Conservation (phyloP, 1,284 basidiomycete species). For the Tranzscheliella williamsii region DNA sequence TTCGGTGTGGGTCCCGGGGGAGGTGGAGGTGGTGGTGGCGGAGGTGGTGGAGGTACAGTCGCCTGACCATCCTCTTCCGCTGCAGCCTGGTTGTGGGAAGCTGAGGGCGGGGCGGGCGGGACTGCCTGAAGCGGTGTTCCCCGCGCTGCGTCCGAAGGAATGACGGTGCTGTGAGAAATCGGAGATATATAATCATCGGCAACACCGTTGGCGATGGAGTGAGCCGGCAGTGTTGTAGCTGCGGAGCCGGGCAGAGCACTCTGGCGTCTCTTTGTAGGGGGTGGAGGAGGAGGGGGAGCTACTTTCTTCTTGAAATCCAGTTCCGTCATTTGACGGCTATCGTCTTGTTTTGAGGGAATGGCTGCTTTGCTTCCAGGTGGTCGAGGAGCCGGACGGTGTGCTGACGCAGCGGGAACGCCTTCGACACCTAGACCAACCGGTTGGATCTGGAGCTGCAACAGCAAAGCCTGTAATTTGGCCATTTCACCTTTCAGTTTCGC, state of each 20-base stretch:
- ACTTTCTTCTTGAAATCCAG: conserved; percentile 73
- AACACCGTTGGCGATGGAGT: too few species aligned
- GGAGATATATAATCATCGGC: too few species aligned
- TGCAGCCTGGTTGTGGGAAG: too few species aligned
- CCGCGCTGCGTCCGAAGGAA: too few species aligned
- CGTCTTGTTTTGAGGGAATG: neutral
- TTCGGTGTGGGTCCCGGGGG: too few species aligned
- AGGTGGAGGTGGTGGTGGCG: conserved; percentile 57
- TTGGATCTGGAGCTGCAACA: conserved; percentile 41
- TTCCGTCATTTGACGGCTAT: conserved; percentile 61
- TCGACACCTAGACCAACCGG: conserved; percentile 9
- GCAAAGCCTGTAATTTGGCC: conserved; percentile 36
- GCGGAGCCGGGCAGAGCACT: neutral
- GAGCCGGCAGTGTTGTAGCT: neutral
- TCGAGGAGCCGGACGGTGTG: conserved; percentile 27
- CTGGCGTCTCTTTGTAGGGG: conserved; percentile 31
- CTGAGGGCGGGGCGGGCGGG: too few species aligned
- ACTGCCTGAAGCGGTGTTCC: too few species aligned
- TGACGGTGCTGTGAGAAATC: too few species aligned
- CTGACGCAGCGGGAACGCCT: conserved; percentile 14
- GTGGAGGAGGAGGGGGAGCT: conserved; percentile 64
- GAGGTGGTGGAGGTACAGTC: conserved; percentile 13
- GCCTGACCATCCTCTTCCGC: too few species aligned
- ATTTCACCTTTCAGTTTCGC: conserved; percentile 24
- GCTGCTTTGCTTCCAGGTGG: conserved; percentile 18